phyloP scores from a whole-genome alignment of 805 yeast genomes.

The Suhomyces sp. region DNA sequence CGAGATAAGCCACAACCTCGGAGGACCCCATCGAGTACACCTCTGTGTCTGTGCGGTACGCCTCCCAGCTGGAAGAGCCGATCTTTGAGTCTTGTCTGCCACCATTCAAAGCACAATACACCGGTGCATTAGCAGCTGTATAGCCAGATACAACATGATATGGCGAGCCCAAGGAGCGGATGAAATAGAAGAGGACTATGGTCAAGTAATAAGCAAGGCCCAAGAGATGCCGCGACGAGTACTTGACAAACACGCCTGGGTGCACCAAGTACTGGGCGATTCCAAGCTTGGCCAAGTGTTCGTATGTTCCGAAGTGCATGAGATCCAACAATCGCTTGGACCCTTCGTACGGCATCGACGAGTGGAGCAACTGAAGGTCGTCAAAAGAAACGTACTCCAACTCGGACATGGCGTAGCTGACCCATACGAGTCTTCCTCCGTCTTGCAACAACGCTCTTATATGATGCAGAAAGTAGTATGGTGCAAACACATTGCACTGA shows the following conservation, averaged over 20 bases:
- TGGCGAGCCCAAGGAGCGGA: conserved; percentile 80
- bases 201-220: conserved; percentile 78
- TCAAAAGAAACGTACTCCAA: conserved; percentile 68
- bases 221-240: conserved; percentile 61
- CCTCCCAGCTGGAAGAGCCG: conserved; percentile 52
- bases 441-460: conserved; percentile 51
- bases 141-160: conserved; percentile 88
- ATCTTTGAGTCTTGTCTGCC: conserved; percentile 52
- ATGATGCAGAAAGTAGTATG: conserved; percentile 75
- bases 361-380: conserved; percentile 67
- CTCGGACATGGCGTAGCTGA: conserved; percentile 76
- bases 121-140: conserved; percentile 82
- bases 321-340: conserved; percentile 85
- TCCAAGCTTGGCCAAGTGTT: conserved; percentile 47
- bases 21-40: conserved; percentile 62
- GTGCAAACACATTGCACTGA: conserved; percentile 94
- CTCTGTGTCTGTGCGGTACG: conserved; percentile 60
- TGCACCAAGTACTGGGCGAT: conserved; percentile 77
- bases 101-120: conserved; percentile 49
- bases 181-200: conserved; percentile 76
- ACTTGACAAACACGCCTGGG: conserved; percentile 89
- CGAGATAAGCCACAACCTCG: conserved; percentile 60
- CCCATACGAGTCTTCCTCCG: conserved; percentile 71
- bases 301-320: conserved; percentile 69
- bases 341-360: conserved; percentile 79